Evolutionary conservation across 768 basidiomycete species (phyloP).

Genomic region (Lentinula sp.): DNA sequence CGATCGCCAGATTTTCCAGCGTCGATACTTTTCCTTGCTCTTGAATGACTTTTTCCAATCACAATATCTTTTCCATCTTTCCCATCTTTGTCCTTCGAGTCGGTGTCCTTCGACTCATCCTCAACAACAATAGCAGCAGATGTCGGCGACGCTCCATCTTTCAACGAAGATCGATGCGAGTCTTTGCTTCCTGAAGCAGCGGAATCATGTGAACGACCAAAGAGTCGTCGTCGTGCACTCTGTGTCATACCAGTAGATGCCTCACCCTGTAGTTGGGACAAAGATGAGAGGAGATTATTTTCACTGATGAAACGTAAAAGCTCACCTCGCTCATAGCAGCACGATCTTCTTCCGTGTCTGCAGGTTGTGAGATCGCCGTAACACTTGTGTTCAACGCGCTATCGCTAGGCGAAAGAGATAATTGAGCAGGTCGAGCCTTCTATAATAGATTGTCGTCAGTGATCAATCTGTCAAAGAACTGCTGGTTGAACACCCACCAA

Average conservation of each 20-base stretch:
- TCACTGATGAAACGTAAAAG: background rate
- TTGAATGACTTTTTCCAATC: conserved; percentile 27
- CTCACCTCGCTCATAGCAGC: conserved; percentile 64
- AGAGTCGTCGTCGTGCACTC: conserved; percentile 45
- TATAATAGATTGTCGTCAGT: background rate
- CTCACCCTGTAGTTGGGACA: background rate
- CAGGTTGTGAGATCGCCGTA: conserved; percentile 26
- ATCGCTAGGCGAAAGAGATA: conserved; percentile 59
- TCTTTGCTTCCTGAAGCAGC: conserved; percentile 17
- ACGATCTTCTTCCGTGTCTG: conserved; percentile 45
- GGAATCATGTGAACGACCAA: conserved; percentile 57
- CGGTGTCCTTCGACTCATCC: conserved; percentile 23
- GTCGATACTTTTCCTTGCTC: conserved; percentile 48
- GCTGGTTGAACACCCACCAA: background rate
- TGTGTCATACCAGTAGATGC: conserved; percentile 19
- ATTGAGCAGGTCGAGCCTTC: conserved; percentile 36
- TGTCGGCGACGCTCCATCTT: conserved; percentile 14
- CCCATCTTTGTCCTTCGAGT: conserved; percentile 22
- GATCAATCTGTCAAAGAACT: background rate
- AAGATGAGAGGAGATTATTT: no score
- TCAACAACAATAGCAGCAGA: conserved; percentile 17
- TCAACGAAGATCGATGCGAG: conserved; percentile 14
- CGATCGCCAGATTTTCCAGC: conserved; percentile 42
- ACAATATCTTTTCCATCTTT: conserved; percentile 23
- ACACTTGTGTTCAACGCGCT: conserved; percentile 41